Conservation (phyloP, 805 yeast genomes). For the Pachysolen tannophilus region DNA sequence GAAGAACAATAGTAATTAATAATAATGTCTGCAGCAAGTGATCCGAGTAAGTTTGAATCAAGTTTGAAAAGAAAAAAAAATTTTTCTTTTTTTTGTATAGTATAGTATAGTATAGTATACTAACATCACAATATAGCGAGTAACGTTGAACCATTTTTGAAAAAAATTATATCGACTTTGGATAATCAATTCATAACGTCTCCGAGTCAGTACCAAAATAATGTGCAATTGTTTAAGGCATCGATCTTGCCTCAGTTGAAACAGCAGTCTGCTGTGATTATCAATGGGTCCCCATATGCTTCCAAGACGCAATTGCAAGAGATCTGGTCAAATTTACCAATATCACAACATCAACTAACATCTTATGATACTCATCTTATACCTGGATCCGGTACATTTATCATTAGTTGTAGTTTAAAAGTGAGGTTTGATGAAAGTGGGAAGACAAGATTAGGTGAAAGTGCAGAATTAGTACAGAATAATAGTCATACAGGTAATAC, state of each 20-base stretch:
- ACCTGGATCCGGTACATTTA: conserved; percentile 52
- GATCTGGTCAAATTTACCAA: conserved; percentile 48
- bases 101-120: no score
- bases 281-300: conserved; percentile 52
- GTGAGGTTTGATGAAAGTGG: conserved; percentile 76
- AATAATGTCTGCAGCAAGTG: no score
- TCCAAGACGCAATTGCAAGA: conserved; percentile 47
- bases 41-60: no score
- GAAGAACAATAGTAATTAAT: no score
- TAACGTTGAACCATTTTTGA: conserved; percentile 18
- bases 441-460: conserved; percentile 53
- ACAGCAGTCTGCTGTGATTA: conserved; percentile 41
- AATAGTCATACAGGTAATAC: conserved; percentile 7
- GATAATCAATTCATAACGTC: conserved; percentile 13
- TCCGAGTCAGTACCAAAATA: conserved; percentile 9
- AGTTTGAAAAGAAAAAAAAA: no score
- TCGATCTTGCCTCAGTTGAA: conserved; percentile 38
- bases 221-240: conserved; percentile 13
- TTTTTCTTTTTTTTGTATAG: no score
- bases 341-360: conserved; percentile 55
- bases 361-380: conserved; percentile 60
- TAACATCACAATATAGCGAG: no score
- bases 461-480: conserved; percentile 39
- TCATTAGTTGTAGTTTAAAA: conserved; percentile 43
- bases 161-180: conserved; percentile 17